Evolutionary conservation across 129 eudicot genomes (phyloP).

Genomic region (Artemisia tridentata): DNA sequence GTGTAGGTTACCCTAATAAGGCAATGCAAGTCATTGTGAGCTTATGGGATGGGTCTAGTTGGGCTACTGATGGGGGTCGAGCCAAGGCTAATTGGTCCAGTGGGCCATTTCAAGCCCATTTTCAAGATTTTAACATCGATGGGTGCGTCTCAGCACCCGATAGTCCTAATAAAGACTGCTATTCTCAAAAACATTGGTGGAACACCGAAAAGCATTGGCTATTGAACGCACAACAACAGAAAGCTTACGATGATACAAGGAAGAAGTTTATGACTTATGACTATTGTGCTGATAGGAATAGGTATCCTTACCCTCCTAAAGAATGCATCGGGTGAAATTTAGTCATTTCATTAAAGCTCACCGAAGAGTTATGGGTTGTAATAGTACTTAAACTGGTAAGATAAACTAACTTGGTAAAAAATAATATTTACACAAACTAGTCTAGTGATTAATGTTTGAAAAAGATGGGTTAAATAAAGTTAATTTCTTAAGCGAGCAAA

Average conservation of each 20-base stretch:
- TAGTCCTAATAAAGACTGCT: conserved; percentile 19
- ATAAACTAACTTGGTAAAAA: too few species aligned
- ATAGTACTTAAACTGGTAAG: not conserved
- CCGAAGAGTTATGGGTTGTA: not conserved
- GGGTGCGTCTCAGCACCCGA: conserved; percentile 35
- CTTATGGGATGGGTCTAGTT: conserved; percentile 60
- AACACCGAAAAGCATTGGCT: conserved; percentile 34
- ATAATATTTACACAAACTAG: too few species aligned
- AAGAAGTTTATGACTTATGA: conserved; percentile 50
- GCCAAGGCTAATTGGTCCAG: conserved; percentile 43
- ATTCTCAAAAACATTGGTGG: conserved; percentile 52
- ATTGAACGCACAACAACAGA: conserved; percentile 25
- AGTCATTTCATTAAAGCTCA: not conserved
- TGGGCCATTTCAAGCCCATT: conserved; percentile 47
- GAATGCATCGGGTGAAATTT: conserved; percentile 47
- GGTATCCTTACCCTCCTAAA: conserved; percentile 46
- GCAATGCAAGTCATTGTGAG: conserved; percentile 59
- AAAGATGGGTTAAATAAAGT: too few species aligned
- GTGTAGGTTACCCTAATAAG: conserved; percentile 50
- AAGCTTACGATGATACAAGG: conserved; percentile 29
- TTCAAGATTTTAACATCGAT: conserved; percentile 43
- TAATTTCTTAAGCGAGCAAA: too few species aligned
- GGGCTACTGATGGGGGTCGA: conserved; percentile 68
- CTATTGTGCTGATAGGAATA: conserved; percentile 53
- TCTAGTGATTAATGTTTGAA: too few species aligned